A percentile compares a stretch with the other conserved stretches of the same genome.
Evolutionary conservation across 495 filamentous ascomycete genomes (phyloP).

Genomic region (Talaromyces nanjingensis): DNA sequence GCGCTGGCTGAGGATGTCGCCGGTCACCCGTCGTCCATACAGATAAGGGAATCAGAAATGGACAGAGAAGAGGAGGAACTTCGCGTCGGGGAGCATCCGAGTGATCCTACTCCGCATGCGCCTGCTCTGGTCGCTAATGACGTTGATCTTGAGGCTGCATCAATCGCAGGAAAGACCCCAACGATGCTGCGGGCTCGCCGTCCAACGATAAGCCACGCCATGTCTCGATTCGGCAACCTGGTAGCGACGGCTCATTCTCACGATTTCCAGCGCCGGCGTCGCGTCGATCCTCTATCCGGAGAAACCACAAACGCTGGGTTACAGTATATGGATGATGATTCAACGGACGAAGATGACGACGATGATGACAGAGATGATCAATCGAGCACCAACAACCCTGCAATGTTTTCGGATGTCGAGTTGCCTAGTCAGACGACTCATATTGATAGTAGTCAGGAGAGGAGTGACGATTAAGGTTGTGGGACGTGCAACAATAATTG

Average conservation of each 20-base stretch:
- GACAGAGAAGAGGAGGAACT: slow-evolving; percentile 8
- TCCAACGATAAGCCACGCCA: slow-evolving; percentile 18
- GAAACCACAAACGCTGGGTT: slow-evolving; percentile 15
- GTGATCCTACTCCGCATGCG: not conserved
- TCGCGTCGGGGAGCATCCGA: slow-evolving; percentile 5
- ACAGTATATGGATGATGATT: slow-evolving; percentile 8
- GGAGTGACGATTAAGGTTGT: not conserved
- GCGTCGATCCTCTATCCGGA: slow-evolving; percentile 30
- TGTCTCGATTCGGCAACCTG: slow-evolving; percentile 49
- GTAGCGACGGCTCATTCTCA: slow-evolving; percentile 73
- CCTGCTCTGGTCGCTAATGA: slow-evolving; percentile 11
- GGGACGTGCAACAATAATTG: not conserved
- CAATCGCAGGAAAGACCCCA: slow-evolving; percentile 10
- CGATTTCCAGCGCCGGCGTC: slow-evolving; percentile 74
- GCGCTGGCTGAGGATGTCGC: not conserved
- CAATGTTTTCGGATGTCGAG: not conserved
- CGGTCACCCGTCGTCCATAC: slow-evolving; percentile 14
- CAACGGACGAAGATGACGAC: slow-evolving; percentile 33
- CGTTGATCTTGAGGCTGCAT: slow-evolving; percentile 11
- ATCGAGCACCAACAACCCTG: not conserved
- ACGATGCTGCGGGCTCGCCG: slow-evolving; percentile 15
- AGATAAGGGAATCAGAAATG: slow-evolving; percentile 13
- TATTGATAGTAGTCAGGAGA: not conserved
- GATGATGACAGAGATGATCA: not conserved
- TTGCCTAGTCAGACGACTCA: not conserved